These are phyloP conservation scores for Amanita jacksonii DNA, from an alignment of 768 basidiomycete species.

Conservation along the genomic window DNA sequence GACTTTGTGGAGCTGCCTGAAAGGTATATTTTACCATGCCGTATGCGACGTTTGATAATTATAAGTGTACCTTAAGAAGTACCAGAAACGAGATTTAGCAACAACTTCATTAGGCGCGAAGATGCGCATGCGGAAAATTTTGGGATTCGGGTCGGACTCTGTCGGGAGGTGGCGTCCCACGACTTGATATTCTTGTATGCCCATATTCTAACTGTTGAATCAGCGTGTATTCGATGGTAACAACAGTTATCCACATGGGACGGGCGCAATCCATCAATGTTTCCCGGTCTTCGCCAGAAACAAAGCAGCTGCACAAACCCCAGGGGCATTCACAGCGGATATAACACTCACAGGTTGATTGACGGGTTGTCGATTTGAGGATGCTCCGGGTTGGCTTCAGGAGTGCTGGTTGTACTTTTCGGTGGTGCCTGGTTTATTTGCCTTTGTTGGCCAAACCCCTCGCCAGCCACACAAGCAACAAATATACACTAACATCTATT, in stretches of 20 bases:
- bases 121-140: slow-evolving; percentile 99
- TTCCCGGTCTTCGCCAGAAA: not conserved
- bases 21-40: not conserved
- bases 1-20: slow-evolving; percentile 93
- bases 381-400: no score
- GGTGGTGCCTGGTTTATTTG: slow-evolving; percentile 13
- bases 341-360: slow-evolving; percentile 9
- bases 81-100: slow-evolving; percentile 99
- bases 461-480: no score
- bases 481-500: no score
- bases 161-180: slow-evolving; percentile 97
- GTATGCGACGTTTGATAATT: not conserved
- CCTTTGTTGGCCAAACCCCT: no score
- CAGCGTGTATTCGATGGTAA: no score
- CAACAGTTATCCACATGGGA: no score
- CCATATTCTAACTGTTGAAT: slow-evolving; percentile 1
- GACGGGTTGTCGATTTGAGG: slow-evolving; percentile 8
- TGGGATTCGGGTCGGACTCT: slow-evolving; percentile 85
- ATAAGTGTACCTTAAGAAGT: slow-evolving; percentile 76
- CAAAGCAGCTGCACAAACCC: not conserved
- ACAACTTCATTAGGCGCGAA: slow-evolving; percentile 98
- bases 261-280: slow-evolving; percentile 9
- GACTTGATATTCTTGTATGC: slow-evolving; percentile 87
- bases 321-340: not conserved
- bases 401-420: not conserved